Conservation (phyloP, 805 yeast species). For the Blastobotrys americana region DNA sequence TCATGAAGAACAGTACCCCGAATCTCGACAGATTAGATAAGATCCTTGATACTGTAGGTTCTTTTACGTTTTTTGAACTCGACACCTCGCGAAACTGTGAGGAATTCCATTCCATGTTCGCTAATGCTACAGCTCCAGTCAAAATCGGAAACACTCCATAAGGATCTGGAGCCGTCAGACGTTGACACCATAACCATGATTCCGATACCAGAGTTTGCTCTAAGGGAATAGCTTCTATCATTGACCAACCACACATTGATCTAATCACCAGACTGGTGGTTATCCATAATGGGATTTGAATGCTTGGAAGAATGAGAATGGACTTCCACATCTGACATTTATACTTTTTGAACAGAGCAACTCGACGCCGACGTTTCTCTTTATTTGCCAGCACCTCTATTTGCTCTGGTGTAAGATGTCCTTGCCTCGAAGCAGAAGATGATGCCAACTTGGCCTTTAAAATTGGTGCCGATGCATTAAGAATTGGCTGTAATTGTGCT, state of each 20-base stretch:
- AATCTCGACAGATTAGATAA: constrained; percentile 64
- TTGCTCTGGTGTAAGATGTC: constrained; percentile 63
- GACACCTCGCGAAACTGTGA: constrained; percentile 29
- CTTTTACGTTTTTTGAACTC: constrained; percentile 24
- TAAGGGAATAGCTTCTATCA: constrained; percentile 26
- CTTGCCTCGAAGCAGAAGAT: constrained; percentile 25
- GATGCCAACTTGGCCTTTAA: constrained; percentile 47
- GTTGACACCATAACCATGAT: constrained; percentile 55
- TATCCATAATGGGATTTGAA: constrained; percentile 86
- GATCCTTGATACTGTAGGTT: constrained; percentile 8
- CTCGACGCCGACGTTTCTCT: constrained; percentile 72
- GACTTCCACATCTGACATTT: constrained; percentile 78
- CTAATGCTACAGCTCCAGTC: constrained; percentile 61
- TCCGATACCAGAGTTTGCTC: constrained; percentile 36
- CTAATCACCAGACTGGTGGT: constrained; percentile 69
- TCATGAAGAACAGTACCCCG: constrained; percentile 74
- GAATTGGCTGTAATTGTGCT: constrained; percentile 60
- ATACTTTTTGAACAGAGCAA: constrained; percentile 55
- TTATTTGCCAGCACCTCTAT: constrained; percentile 65
- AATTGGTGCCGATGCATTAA: constrained; percentile 70
- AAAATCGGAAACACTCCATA: constrained; percentile 58
- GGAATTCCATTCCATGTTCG: constrained; percentile 83
- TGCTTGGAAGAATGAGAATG: constrained; percentile 54
- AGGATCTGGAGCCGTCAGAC: constrained; percentile 56
- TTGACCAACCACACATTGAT: constrained; percentile 54